Evolutionary conservation across 192 early-diverging fungal genomes (phyloP), one percentile per base, ranked within the genome.

Genomic region (Mortierella antarctica): DNA sequence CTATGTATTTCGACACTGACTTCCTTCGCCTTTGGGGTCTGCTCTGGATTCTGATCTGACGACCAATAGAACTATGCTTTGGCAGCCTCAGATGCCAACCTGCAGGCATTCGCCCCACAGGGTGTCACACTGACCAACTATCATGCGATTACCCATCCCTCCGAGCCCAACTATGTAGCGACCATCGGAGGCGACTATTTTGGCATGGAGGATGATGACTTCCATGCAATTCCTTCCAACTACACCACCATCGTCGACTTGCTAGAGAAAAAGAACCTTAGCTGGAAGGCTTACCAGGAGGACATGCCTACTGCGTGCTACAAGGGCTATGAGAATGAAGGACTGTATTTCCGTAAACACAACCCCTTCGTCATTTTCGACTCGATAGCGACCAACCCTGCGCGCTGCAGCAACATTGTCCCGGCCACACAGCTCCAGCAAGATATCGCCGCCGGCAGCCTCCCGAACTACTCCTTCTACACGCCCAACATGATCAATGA

Each of bases 111-210:
- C 57, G 4, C 55, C 20, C 13, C 48, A 20, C 62, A 90, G 56
- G 93, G 89, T 42, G 68, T 83, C n/a, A 59, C 86, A 44, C 62
- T 91, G 56, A 86, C 87, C 71, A 87, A 93, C 83, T 91, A 87
- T 85, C 55, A 80, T 21, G 90, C 75, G 57, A 70, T 86, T 57
- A 71, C 83, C 45, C 91, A 92, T 72, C 92, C 92, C 39, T 92
- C 90, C 48, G 89, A 93, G 76, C 91, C 91, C 63, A 95, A 95
- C 86, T 95, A 94, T 82, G 74, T 93, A 66, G 89, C 90, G 18
- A 87, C 88, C 52, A 71, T 86, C 50, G 86, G 82, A 67, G 89
- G 89, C 56, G 81, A 74, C 57, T 83, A 76, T 72, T 74, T 83
- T 48, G 89, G 89, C 50, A 79, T 85, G 59, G 54, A 45, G n/a